Evolutionary conservation across 371 early-diverging fungal species (phyloP).

Genomic region (Mortierella sp.): DNA sequence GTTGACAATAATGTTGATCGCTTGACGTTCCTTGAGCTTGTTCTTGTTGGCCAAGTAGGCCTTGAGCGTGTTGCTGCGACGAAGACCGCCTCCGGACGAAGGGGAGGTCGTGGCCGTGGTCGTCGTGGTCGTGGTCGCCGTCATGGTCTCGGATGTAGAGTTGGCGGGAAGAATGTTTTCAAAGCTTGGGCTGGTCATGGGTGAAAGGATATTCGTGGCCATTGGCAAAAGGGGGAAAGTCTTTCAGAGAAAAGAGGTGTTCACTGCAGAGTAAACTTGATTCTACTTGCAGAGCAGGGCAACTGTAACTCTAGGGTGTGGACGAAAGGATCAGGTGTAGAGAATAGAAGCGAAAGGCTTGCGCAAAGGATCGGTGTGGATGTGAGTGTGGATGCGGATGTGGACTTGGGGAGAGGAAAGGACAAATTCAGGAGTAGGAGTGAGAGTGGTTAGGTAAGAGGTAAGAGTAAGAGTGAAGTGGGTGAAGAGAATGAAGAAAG

Average conservation of each 20-base stretch:
- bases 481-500: not conserved
- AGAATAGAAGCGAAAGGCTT: not conserved
- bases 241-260: not conserved
- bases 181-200: constrained; percentile 21
- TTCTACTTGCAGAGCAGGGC: not conserved
- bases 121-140: constrained; percentile 5
- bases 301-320: too few species aligned
- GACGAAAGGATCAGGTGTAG: not conserved
- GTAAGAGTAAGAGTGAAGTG: not conserved
- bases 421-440: not conserved
- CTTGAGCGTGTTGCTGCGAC: constrained; percentile 49
- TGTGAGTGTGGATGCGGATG: not conserved
- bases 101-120: constrained; percentile 3
- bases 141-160: constrained; percentile 3
- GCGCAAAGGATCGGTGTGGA: not conserved
- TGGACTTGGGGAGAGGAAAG: not conserved
- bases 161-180: constrained; percentile 8
- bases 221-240: not conserved
- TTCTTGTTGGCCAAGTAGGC: constrained; percentile 54
- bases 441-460: not conserved
- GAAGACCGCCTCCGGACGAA: constrained; percentile 18
- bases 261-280: not conserved
- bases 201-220: constrained; percentile 41
- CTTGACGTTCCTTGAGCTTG: constrained; percentile 53
- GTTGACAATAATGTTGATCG: constrained; percentile 47